These are phyloP conservation scores for Tetracentron sinense DNA, from an alignment of 164 flowering plant species.

Conservation along the genomic window DNA sequence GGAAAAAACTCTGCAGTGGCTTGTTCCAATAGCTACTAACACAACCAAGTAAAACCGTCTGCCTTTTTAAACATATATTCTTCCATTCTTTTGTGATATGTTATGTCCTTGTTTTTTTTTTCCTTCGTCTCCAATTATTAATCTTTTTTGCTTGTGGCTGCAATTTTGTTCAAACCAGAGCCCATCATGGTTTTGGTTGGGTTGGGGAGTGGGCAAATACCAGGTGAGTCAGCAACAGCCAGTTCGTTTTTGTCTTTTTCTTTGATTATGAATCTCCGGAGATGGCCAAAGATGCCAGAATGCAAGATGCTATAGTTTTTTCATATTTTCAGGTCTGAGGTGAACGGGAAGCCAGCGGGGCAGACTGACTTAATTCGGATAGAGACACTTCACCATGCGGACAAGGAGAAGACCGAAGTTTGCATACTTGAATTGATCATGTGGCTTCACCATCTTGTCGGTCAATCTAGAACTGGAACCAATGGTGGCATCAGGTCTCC, in stretches of 20 bases:
- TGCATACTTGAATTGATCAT: conserved; percentile 83
- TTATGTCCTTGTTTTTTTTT: background rate
- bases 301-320: background rate
- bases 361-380: conserved; percentile 66
- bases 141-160: background rate
- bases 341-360: conserved; percentile 57
- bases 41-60: conserved; percentile 72
- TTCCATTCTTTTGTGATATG: background rate
- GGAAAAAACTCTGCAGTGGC: conserved; percentile 98
- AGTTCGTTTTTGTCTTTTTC: background rate
- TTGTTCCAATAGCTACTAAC: conserved; percentile 90
- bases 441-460: conserved; percentile 89
- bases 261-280: no score
- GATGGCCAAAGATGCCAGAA: background rate
- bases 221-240: conserved; percentile 47
- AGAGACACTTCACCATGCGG: conserved; percentile 93
- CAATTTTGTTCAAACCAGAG: conserved; percentile 41
- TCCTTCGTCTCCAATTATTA: background rate
- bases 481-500: conserved; percentile 66
- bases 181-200: conserved; percentile 99
- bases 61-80: background rate
- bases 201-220: conserved; percentile 99
- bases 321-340: conserved; percentile 57
- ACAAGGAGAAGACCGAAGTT: conserved; percentile 80
- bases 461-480: conserved; percentile 42